phyloP scores from a whole-genome alignment of 208 protist species.

The Trypanosoma avium region DNA sequence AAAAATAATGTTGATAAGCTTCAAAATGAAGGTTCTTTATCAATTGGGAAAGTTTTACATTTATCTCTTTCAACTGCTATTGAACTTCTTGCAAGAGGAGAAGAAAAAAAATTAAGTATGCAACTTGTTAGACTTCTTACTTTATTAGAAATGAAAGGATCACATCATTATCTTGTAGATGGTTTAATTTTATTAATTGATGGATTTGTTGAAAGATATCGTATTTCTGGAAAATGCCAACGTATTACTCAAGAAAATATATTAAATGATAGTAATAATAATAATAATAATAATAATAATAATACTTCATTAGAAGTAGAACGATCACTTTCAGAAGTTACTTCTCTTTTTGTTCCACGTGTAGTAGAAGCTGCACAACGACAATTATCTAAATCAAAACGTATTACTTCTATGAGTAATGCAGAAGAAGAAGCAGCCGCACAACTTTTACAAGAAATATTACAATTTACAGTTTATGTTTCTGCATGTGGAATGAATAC shows the following conservation, averaged over 20 bases:
- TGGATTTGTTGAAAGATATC: conserved; percentile 29
- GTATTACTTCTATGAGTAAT: conserved; percentile 14
- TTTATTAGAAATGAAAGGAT: conserved; percentile 40
- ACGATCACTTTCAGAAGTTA: conserved; percentile 38
- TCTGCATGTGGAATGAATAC: conserved; percentile 39
- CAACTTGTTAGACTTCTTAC: conserved; percentile 33
- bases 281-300: no score
- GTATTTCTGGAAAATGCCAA: conserved; percentile 10
- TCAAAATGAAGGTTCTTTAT: background rate
- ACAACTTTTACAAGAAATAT: conserved; percentile 28
- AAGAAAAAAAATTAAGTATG: conserved; percentile 24
- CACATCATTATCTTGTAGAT: conserved; percentile 35
- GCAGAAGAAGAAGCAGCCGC: conserved; percentile 13
- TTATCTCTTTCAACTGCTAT: conserved; percentile 34
- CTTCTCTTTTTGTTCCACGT: conserved; percentile 37
- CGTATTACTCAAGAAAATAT: background rate
- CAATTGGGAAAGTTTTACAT: conserved; percentile 31
- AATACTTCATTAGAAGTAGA: conserved; percentile 28
- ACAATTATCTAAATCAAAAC: conserved; percentile 11
- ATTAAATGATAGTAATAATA: no score
- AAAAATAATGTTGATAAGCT: background rate
- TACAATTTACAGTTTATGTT: conserved; percentile 40
- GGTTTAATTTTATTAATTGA: conserved; percentile 32
- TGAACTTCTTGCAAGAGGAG: conserved; percentile 45
- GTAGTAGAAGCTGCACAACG: conserved; percentile 35